Evolutionary conservation across 1,139 yeast species (phyloP), one percentile per base, ranked within the genome.

Genomic region (Saccharomyces hybrid): DNA sequence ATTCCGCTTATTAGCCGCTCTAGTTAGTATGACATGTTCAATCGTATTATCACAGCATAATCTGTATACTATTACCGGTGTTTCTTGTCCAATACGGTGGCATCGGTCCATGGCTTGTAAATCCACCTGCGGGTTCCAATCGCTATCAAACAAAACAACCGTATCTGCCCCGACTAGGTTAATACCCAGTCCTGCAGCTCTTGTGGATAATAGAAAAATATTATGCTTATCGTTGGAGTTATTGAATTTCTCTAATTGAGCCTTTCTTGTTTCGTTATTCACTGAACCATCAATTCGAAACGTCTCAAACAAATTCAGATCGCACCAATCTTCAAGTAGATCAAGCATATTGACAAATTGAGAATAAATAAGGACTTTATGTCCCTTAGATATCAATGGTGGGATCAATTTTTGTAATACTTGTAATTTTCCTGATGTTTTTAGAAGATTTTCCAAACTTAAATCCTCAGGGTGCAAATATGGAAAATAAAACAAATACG

Each of bases 111-210:
- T 93, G 0, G 98, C 98, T 68, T 93, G 99, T 51, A 90, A 73
- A 69, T 93, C 98, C 61, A 89, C 91, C 66, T 93, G 98, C 0
- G 99, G 99, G 64, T 93, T 93, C 96, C 98, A 91, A 67, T 93
- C 98, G 57, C 88, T 86, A 65, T 93, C 99, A 67, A 88, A 90
- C 14, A 93, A 66, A 3, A 93, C 81, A 1, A 93, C 98, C 0
- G 96, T 85, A 62, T 93, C 97, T 0, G 98, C 96, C 0, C 87
- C 82, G 0, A 85, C 81, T 55, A 93, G 75, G 64, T 93, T 93
- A 49, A 93, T 81, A 1, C 99, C 99, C 29, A 93, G 77, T 0
- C 98, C 98, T 11, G 98, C 99, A 0, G 98, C 93, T 57, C 98
- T 77, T 0, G 99, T 93, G 11, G 96, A 86, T 16, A 93, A 73